These are phyloP conservation scores for Penicillium vulpinum DNA, from an alignment of 2,329 filamentous ascomycete species.

Conservation along the genomic window DNA sequence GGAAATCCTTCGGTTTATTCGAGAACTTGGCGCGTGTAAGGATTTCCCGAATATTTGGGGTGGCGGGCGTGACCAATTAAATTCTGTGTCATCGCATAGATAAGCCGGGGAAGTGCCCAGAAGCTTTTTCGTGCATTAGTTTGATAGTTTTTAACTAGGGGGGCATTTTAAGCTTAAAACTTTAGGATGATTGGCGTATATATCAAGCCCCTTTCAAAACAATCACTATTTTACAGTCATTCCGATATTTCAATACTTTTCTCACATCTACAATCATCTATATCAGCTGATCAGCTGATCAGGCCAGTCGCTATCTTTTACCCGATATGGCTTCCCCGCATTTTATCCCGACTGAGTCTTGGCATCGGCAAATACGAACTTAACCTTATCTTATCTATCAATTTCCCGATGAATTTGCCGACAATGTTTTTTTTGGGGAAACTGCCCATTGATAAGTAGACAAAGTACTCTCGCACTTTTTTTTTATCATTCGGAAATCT, in stretches of 20 bases:
- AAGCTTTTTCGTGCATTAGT: not conserved
- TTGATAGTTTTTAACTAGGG: not conserved
- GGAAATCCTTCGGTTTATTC: slow-evolving; percentile 15
- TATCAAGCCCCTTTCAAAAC: not conserved
- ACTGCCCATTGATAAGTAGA: slow-evolving; percentile 6
- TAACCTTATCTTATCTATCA: not conserved
- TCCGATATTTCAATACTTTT: not conserved
- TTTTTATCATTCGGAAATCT: not conserved
- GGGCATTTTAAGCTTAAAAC: not conserved
- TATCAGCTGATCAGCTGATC: not conserved
- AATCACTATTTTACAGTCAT: not conserved
- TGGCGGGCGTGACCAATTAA: not conserved
- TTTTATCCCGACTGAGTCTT: slow-evolving; percentile 16
- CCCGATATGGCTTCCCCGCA: slow-evolving; percentile 8
- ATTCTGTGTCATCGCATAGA: not conserved
- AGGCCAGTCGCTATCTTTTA: not conserved
- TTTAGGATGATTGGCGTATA: not conserved
- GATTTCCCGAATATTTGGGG: slow-evolving; percentile 3
- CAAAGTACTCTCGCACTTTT: not conserved
- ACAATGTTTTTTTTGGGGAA: not conserved
- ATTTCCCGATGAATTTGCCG: slow-evolving; percentile 17
- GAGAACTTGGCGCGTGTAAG: not conserved
- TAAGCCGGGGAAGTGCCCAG: not conserved
- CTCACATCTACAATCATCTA: not conserved
- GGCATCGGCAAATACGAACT: slow-evolving; percentile 11